Percentiles rank a stretch among this genome's conserved stretches.
Conservation (phyloP, 805 yeast genomes). For the Tetrapisispora taiwanensis region DNA sequence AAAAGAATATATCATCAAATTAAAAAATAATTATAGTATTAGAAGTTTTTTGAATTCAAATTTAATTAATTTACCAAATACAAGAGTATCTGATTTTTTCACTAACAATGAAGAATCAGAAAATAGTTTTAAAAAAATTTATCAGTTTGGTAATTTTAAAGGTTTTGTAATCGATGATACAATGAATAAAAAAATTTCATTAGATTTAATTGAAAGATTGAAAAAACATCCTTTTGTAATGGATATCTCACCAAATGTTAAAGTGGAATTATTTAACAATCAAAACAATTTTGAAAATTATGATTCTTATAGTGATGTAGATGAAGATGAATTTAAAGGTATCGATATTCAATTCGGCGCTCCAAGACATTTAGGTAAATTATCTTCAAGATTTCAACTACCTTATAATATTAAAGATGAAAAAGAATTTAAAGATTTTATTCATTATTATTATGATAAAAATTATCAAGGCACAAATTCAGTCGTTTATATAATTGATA, state of each 20-base stretch:
- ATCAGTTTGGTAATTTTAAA: conserved; percentile 59
- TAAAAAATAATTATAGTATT: neutral
- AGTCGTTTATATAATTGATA: conserved; percentile 68
- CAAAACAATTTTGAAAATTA: neutral
- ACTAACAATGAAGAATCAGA: conserved; percentile 25
- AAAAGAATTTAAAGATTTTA: conserved; percentile 16
- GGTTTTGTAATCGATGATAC: conserved; percentile 36
- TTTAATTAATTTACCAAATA: neutral
- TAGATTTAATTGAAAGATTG: conserved; percentile 34
- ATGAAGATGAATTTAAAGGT: conserved; percentile 31
- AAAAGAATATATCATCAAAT: conserved; percentile 1
- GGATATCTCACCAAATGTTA: conserved; percentile 58
- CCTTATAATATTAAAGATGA: conserved; percentile 17
- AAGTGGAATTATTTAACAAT: conserved; percentile 35
- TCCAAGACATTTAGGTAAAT: conserved; percentile 57
- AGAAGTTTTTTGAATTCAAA: neutral
- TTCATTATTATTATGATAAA: conserved; percentile 39
- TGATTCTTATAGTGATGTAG: conserved; percentile 8
- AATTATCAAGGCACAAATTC: conserved; percentile 45
- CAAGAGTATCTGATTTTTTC: conserved; percentile 32
- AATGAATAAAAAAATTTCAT: conserved; percentile 15
- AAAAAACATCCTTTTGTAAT: conserved; percentile 52
- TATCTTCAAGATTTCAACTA: conserved; percentile 39
- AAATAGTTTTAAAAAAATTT: conserved; percentile 34
- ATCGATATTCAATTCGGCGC: conserved; percentile 31